Percentiles rank a stretch among this genome's conserved stretches.
phyloP scores from a whole-genome alignment of 129 eudicot genomes.

The Flaveria robusta region DNA sequence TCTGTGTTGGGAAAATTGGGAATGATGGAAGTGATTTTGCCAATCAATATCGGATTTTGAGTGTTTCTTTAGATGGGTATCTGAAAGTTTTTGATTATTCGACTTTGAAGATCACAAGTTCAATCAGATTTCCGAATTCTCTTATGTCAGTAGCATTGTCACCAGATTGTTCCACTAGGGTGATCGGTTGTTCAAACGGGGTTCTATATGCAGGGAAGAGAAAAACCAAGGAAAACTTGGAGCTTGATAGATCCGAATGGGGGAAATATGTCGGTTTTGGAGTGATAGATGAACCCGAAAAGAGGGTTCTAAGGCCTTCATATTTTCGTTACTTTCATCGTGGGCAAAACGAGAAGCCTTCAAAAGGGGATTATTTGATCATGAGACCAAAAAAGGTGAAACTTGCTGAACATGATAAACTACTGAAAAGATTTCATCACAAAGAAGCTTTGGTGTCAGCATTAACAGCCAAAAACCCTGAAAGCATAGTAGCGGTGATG shows the following conservation, averaged over 20 bases:
- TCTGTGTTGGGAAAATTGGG: slow-evolving; percentile 71
- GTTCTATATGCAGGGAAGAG: slow-evolving; percentile 68
- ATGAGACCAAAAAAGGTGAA: slow-evolving; percentile 75
- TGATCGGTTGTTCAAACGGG: slow-evolving; percentile 78
- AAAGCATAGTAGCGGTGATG: slow-evolving; percentile 77
- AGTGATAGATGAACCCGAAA: slow-evolving; percentile 39
- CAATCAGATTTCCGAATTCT: slow-evolving; percentile 71
- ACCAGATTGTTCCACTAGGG: slow-evolving; percentile 73
- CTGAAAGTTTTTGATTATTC: slow-evolving; percentile 86
- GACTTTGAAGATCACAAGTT: slow-evolving; percentile 65
- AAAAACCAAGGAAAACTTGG: slow-evolving; percentile 46
- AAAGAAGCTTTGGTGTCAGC: slow-evolving; percentile 83
- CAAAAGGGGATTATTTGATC: slow-evolving; percentile 71
- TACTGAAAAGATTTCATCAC: slow-evolving; percentile 85
- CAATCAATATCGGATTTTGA: slow-evolving; percentile 65
- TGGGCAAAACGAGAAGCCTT: slow-evolving; percentile 79
- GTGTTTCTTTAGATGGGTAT: slow-evolving; percentile 87
- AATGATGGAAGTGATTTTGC: slow-evolving; percentile 48
- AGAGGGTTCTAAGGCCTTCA: slow-evolving; percentile 64
- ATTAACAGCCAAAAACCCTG: slow-evolving; percentile 66
- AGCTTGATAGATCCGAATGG: slow-evolving; percentile 37
- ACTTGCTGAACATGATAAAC: slow-evolving; percentile 74
- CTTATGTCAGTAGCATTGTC: slow-evolving; percentile 76
- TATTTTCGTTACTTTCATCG: slow-evolving; percentile 79
- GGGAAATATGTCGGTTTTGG: slow-evolving; percentile 45